A percentile compares a stretch with the other conserved stretches of the same genome.
Conservation (phyloP, 2,329 filamentous ascomycete genomes). For the Pyrenochaeta sp. region DNA sequence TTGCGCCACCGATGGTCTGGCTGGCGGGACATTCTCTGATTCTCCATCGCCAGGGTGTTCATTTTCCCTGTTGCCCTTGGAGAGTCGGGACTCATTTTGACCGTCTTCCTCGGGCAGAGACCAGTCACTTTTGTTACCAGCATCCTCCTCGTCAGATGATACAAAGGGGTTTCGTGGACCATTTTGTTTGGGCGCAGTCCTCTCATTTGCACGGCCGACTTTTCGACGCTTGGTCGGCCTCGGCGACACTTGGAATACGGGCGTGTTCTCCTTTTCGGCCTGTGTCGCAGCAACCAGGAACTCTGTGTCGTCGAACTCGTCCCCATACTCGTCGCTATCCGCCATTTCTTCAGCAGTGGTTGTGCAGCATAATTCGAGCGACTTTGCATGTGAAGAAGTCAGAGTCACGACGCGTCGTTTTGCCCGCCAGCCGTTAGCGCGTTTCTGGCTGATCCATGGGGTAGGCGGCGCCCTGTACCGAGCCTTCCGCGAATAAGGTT, state of each 20-base stretch:
- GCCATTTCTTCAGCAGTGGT: conserved; percentile 25
- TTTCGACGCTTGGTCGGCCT: conserved; percentile 48
- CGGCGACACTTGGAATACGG: conserved; percentile 43
- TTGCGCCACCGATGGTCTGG: conserved; percentile 31
- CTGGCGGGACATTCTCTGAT: conserved; percentile 23
- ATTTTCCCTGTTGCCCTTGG: too few species aligned
- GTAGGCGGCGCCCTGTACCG: conserved; percentile 26
- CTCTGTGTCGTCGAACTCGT: conserved; percentile 70
- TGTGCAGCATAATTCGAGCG: conserved; percentile 19
- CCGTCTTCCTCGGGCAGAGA: conserved; percentile 13
- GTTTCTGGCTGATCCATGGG: conserved; percentile 26
- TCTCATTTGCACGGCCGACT: conserved; percentile 34
- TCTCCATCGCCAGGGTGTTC: conserved; percentile 13
- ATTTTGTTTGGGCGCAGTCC: conserved; percentile 18
- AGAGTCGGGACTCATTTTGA: conserved; percentile 16
- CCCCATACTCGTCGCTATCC: conserved; percentile 66
- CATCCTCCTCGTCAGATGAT: conserved; percentile 36
- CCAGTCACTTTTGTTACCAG: conserved; percentile 12
- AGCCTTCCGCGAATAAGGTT: conserved; percentile 23
- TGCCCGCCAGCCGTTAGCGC: conserved; percentile 32
- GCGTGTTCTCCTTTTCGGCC: conserved; percentile 43
- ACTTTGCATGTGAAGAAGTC: conserved; percentile 19
- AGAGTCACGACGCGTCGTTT: conserved; percentile 31
- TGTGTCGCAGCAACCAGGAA: conserved; percentile 68
- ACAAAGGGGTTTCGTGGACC: conserved; percentile 30